Conservation (phyloP, 2,329 filamentous ascomycete species). For the Penicillium sp. region DNA sequence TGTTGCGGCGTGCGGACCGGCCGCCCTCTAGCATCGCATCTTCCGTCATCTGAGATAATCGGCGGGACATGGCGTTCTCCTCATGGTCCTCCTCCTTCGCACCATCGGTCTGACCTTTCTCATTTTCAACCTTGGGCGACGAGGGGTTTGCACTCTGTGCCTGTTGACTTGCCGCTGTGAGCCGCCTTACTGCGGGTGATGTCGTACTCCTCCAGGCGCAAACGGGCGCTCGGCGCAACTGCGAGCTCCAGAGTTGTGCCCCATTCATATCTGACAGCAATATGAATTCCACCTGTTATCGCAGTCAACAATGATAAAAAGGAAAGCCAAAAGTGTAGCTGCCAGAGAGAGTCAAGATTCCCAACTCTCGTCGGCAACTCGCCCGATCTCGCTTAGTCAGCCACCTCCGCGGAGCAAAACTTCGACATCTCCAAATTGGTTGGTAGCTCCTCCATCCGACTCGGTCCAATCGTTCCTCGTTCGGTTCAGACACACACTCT, state of each 20-base stretch:
- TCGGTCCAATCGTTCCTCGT: not conserved
- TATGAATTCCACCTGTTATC: not conserved
- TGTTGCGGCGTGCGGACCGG: constrained; percentile 58
- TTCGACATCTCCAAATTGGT: no score
- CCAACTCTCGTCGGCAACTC: not conserved
- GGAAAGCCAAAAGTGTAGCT: not conserved
- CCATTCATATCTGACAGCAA: constrained; percentile 26
- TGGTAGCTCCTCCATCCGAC: no score
- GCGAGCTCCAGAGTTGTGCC: constrained; percentile 19
- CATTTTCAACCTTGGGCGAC: constrained; percentile 13
- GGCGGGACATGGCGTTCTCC: constrained; percentile 61
- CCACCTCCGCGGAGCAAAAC: constrained; percentile 37
- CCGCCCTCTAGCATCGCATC: constrained; percentile 61
- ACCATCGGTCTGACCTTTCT: constrained; percentile 16
- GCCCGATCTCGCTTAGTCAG: constrained; percentile 31
- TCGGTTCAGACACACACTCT: not conserved
- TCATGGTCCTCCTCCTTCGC: constrained; percentile 33
- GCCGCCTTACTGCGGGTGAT: constrained; percentile 19
- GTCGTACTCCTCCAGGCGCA: constrained; percentile 15
- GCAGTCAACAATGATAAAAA: not conserved
- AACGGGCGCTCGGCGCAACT: constrained; percentile 17
- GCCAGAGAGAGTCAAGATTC: not conserved
- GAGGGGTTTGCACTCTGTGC: constrained; percentile 27
- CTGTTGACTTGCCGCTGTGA: constrained; percentile 28
- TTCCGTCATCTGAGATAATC: constrained; percentile 64